Evolutionary conservation across 495 filamentous ascomycete genomes (phyloP).

Genomic region (Barbatosphaeria neglecta): DNA sequence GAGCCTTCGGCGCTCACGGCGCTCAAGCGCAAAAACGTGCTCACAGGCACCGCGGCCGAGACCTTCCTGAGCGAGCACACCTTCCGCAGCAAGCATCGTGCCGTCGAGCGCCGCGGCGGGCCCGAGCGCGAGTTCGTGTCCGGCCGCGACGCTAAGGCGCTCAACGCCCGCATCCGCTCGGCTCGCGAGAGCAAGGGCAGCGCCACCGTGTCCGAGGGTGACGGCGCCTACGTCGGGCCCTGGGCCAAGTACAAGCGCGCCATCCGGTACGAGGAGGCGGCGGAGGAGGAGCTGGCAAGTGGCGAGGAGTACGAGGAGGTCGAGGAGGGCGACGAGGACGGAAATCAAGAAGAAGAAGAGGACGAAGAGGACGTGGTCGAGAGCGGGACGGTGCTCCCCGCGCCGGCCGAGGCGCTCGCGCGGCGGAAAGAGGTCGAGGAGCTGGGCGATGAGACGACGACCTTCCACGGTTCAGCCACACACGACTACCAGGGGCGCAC

Average conservation of each 20-base stretch:
- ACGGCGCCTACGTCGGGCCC: constrained; percentile 78
- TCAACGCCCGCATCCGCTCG: constrained; percentile 48
- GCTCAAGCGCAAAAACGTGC: constrained; percentile 78
- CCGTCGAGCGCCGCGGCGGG: constrained; percentile 46
- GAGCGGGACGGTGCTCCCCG: constrained; percentile 39
- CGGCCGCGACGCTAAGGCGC: constrained; percentile 46
- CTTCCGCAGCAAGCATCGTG: constrained; percentile 71
- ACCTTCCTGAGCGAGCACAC: constrained; percentile 79
- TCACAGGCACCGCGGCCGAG: constrained; percentile 82
- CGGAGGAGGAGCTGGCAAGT: constrained; percentile 52
- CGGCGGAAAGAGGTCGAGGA: constrained; percentile 45
- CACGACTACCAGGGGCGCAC: constrained; percentile 89
- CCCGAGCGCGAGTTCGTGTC: constrained; percentile 28
- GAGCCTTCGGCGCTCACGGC: constrained; percentile 38
- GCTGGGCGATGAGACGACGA: constrained; percentile 62
- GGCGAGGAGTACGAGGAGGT: constrained; percentile 76
- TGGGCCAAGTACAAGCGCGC: constrained; percentile 72
- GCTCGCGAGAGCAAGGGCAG: constrained; percentile 78
- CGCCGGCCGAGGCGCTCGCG: constrained; percentile 44
- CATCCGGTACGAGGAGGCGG: constrained; percentile 48
- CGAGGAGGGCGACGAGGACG: constrained; percentile 30
- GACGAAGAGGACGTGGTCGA: constrained; percentile 44
- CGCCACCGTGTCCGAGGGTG: constrained; percentile 69
- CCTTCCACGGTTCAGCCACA: constrained; percentile 72
- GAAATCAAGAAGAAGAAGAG: constrained; percentile 29